Evolutionary conservation across 2,329 filamentous ascomycete species (phyloP).

Genomic region (Pyrenophora seminiperda): DNA sequence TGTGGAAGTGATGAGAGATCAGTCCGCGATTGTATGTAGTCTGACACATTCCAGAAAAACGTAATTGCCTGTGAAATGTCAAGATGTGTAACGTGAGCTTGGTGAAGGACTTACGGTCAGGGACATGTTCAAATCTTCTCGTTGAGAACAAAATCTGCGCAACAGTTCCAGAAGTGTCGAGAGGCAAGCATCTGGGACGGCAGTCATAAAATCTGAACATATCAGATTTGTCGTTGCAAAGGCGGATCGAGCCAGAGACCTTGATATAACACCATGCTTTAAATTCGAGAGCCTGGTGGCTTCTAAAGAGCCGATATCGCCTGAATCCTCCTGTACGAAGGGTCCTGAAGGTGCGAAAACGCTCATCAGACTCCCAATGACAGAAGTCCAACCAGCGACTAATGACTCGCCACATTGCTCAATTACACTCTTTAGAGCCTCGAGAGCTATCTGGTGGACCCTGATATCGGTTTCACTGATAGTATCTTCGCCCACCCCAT

Average conservation of each 20-base stretch:
- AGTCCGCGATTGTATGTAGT: constrained; percentile 69
- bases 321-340: not conserved
- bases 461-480: constrained; percentile 71
- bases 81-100: not conserved
- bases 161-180: constrained; percentile 85
- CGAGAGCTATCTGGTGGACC: constrained; percentile 78
- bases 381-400: constrained; percentile 80
- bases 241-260: constrained; percentile 79
- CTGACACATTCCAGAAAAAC: constrained; percentile 94
- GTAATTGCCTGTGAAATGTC: constrained; percentile 71
- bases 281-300: not conserved
- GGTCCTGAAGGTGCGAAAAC: constrained; percentile 62
- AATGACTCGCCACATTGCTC: constrained; percentile 88
- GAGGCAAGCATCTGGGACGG: constrained; percentile 70
- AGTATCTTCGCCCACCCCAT: constrained; percentile 59
- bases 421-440: constrained; percentile 79
- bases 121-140: constrained; percentile 92
- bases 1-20: constrained; percentile 45
- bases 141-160: constrained; percentile 85
- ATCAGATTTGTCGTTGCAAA: constrained; percentile 91
- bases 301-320: not conserved
- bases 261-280: constrained; percentile 58
- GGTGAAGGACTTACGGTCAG: constrained; percentile 68
- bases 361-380: constrained; percentile 83
- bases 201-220: constrained; percentile 88